Base-by-base conservation (phyloP, 139 green algal genomes). In the Asterochloris erici region DNA sequence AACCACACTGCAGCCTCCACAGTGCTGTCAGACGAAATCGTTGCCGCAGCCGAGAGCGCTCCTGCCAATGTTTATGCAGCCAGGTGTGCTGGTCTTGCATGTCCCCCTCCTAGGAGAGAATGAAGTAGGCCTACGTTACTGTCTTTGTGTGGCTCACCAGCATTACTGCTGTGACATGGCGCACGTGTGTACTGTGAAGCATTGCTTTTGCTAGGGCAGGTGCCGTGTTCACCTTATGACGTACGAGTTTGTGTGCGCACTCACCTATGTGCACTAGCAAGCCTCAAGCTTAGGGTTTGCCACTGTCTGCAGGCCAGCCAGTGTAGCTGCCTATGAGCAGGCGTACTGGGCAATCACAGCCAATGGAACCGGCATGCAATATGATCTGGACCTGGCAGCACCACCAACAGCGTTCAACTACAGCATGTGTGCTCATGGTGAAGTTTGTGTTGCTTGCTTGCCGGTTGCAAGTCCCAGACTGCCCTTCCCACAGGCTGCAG, bases 371-470 rank as follows among this genome's bases (percentile, higher is more conserved):
- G 75, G 74, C 4, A 26, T 75, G 38, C 27, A 14, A 11, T 89
- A 89, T 68, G 76, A 69, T 9, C 68, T 66, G n/a, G 83, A 88
- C 15, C 13, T 21, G 38, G 38, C 38, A 54, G 38, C 38, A 54
- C 4, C 38, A 54, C 38, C 38, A 54, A 6, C 6, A 11, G 68
- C 90, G n/a, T 91, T 77, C 63, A 83, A 87, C 73, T 90, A 93
- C 88, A 88, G 78, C 4, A 62, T 89, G 68, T 92, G 90, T 78
- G 87, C 86, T 54, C 38, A 54, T 54, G 38, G 38, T 54, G 38
- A 54, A 54, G 6, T 54, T 54, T 54, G 38, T 54, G 38, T 54
- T 54, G 38, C 38, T 54, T 54, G 38, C 38, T 6, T 54, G 38
- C 38, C 38, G 2, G 38, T 54, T 54, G 6, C 4, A 54, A 54